Conservation (phyloP, 257 asterid species). For the Lavandula angustifolia region DNA sequence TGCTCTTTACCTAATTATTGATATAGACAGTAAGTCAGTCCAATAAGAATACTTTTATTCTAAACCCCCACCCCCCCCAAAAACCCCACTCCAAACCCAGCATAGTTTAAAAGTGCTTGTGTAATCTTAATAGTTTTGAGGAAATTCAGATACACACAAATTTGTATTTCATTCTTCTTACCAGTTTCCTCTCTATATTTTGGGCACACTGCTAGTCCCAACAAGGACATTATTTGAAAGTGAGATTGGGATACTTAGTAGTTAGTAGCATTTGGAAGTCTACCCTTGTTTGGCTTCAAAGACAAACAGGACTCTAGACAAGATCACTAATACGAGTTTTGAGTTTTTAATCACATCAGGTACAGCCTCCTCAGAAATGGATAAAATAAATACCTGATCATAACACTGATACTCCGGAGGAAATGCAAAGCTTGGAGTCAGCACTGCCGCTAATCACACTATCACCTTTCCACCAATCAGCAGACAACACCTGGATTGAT, state of each 20-base stretch:
- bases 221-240: not conserved
- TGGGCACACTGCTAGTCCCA: not conserved
- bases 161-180: too few relatives aligned
- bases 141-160: too few relatives aligned
- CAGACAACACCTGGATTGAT: constrained; percentile 72
- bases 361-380: not conserved
- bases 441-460: constrained; percentile 85
- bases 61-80: too few relatives aligned
- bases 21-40: not conserved
- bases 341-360: not conserved
- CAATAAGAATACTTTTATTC: too few relatives aligned
- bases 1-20: not conserved
- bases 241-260: not conserved
- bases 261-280: not conserved
- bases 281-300: not conserved
- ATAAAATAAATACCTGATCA: constrained; percentile 42
- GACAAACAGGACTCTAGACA: not conserved
- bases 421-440: constrained; percentile 80
- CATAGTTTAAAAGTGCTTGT: too few relatives aligned
- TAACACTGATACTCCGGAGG: constrained; percentile 65
- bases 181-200: not conserved
- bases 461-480: constrained; percentile 89
- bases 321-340: not conserved
- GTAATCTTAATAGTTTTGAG: too few relatives aligned
- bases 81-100: too few relatives aligned